Evolutionary conservation across 352 stramenopile genomes (phyloP).

Genomic region (Phytopythium aichiense): DNA sequence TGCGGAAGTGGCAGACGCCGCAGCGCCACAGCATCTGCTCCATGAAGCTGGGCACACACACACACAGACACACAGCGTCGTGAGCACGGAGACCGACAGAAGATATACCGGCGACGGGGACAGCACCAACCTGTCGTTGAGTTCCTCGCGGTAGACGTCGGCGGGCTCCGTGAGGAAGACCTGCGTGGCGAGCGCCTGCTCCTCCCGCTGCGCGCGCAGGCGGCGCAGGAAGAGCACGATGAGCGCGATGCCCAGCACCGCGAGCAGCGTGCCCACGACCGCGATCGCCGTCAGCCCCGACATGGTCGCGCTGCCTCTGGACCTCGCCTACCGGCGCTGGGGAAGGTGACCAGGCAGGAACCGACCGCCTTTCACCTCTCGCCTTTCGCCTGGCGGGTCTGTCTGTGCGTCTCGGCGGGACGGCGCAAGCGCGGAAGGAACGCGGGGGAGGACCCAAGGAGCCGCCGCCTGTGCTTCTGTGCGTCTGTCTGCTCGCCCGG

Average conservation of each 20-base stretch:
- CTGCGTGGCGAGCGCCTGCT: slow-evolving; percentile 29
- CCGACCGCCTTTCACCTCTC: not conserved
- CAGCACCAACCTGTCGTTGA: slow-evolving; percentile 54
- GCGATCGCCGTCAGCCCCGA: slow-evolving; percentile 33
- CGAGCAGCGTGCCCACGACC: slow-evolving; percentile 38
- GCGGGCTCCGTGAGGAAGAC: slow-evolving; percentile 52
- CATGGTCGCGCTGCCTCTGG: slow-evolving; percentile 12
- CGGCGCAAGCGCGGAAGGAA: not conserved
- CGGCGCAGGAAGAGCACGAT: slow-evolving; percentile 42
- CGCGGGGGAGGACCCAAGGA: not conserved
- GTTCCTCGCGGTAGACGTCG: slow-evolving; percentile 76
- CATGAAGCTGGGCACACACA: slow-evolving; percentile 39
- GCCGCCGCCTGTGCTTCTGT: not conserved
- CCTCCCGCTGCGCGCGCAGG: slow-evolving; percentile 29
- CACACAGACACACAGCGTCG: not conserved
- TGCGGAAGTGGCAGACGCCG: slow-evolving; percentile 87
- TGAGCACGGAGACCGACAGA: not conserved
- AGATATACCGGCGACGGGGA: too few relatives aligned
- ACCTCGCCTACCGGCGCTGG: too few relatives aligned
- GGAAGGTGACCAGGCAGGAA: not conserved
- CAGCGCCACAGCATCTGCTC: slow-evolving; percentile 84
- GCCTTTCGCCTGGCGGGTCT: not conserved
- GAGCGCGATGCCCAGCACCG: slow-evolving; percentile 33
- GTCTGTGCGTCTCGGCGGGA: not conserved
- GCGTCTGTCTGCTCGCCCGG: not conserved